phyloP scores from a whole-genome alignment of 148 eudicot genomes.

The Tetragonia tetragonoides region DNA sequence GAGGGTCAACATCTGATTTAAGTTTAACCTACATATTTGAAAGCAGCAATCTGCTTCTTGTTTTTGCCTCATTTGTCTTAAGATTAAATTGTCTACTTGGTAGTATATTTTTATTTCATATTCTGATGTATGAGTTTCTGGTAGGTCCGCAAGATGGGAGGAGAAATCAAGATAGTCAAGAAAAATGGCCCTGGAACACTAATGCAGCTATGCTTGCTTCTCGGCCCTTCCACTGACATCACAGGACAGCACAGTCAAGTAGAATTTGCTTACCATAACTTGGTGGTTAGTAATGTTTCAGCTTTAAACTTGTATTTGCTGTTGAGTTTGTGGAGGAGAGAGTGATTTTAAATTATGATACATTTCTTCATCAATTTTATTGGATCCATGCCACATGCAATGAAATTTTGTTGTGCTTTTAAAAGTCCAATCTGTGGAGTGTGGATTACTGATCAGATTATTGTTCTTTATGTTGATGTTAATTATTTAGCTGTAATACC shows the following conservation, averaged over 20 bases:
- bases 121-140: conserved; percentile 14
- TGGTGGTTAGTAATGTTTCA: conserved; percentile 45
- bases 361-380: neutral
- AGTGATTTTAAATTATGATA: neutral
- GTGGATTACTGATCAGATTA: too few species aligned
- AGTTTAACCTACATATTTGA: too few species aligned
- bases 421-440: too few species aligned
- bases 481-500: too few species aligned
- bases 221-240: conserved; percentile 48
- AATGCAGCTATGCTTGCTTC: conserved; percentile 64
- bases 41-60: too few species aligned
- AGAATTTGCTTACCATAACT: conserved; percentile 43
- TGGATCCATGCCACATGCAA: neutral
- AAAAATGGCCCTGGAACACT: conserved; percentile 85
- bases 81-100: neutral
- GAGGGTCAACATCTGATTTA: too few species aligned
- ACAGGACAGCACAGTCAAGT: conserved; percentile 41
- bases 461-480: too few species aligned
- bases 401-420: too few species aligned
- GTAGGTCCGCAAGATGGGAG: conserved; percentile 96
- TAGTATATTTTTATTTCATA: neutral
- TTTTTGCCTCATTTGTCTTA: too few species aligned
- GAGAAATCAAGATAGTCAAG: conserved; percentile 84
- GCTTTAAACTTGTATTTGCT: neutral
- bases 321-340: neutral